A percentile compares a stretch with the other conserved stretches of the same genome.
phyloP scores from a whole-genome alignment of 768 basidiomycete species.

The Termitomyces sp. region DNA sequence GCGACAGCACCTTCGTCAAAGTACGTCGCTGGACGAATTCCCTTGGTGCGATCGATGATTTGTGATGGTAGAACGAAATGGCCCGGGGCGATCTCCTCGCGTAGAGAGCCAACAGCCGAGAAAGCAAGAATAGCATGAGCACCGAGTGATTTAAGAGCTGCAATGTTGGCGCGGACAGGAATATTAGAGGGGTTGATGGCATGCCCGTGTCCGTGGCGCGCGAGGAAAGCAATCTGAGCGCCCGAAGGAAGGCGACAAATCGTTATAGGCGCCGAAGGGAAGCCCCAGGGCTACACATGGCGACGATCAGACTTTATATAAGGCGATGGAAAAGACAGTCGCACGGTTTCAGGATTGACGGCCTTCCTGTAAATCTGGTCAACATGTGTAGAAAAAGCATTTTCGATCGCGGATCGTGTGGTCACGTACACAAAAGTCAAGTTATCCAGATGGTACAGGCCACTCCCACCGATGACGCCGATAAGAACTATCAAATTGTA shows the following conservation, averaged over 20 bases:
- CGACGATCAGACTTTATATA: constrained; percentile 21
- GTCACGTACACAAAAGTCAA: constrained; percentile 73
- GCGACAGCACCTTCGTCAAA: constrained; percentile 82
- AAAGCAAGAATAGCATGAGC: constrained; percentile 89
- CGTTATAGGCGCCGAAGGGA: constrained; percentile 86
- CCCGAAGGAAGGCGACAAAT: constrained; percentile 86
- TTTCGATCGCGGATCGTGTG: constrained; percentile 22
- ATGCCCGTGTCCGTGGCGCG: constrained; percentile 86
- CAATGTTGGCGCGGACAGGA: constrained; percentile 88
- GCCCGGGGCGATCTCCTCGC: constrained; percentile 90
- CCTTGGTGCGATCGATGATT: constrained; percentile 96
- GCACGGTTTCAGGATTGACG: constrained; percentile 77
- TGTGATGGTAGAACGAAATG: constrained; percentile 85
- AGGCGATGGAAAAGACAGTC: constrained; percentile 15
- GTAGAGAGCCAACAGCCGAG: constrained; percentile 90
- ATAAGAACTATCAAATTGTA: constrained; percentile 50
- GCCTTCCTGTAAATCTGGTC: constrained; percentile 43
- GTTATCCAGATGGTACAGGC: constrained; percentile 90
- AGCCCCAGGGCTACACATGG: constrained; percentile 72
- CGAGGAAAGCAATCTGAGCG: constrained; percentile 78
- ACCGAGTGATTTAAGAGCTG: constrained; percentile 89
- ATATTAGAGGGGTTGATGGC: constrained; percentile 73
- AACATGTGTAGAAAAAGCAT: not conserved
- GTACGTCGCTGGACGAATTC: constrained; percentile 81
- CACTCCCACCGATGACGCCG: constrained; percentile 89